Percentiles rank a stretch among this genome's conserved stretches.
Conservation (phyloP, 2,329 filamentous ascomycete genomes). For the Aspergillus neoniger region DNA sequence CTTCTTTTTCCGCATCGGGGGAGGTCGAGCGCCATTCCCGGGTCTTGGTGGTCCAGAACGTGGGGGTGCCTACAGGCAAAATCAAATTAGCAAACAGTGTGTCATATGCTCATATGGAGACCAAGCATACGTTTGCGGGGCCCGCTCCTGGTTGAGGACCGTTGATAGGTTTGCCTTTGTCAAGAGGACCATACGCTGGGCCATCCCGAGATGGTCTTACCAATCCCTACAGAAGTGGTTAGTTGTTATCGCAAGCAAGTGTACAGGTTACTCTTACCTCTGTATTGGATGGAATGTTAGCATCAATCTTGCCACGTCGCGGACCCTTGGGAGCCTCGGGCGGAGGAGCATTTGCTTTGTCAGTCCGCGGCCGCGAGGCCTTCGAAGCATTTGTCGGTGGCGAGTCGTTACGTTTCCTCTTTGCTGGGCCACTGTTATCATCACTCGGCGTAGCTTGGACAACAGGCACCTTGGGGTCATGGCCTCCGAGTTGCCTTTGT, state of each 20-base stretch:
- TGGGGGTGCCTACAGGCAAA: conserved; percentile 20
- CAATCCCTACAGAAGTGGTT: conserved; percentile 33
- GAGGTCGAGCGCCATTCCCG: conserved; percentile 26
- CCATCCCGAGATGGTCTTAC: conserved; percentile 44
- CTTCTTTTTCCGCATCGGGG: conserved; percentile 42
- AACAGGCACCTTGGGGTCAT: conserved; percentile 48
- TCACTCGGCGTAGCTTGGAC: conserved; percentile 34
- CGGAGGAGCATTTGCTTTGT: conserved; percentile 25
- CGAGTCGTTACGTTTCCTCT: conserved; percentile 38
- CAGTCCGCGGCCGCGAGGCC: conserved; percentile 31
- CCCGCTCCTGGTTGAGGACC: conserved; percentile 19
- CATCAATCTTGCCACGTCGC: conserved; percentile 26
- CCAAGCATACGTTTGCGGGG: conserved; percentile 25
- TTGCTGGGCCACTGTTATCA: conserved; percentile 22
- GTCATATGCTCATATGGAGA: neutral
- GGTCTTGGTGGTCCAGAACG: conserved; percentile 21
- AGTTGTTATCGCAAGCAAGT: conserved; percentile 1
- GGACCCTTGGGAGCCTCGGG: conserved; percentile 28
- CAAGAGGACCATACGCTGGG: conserved; percentile 32
- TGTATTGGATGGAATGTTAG: conserved; percentile 22
- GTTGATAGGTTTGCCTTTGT: conserved; percentile 19
- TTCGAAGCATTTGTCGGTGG: conserved; percentile 26
- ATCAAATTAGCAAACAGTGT: conserved; percentile 14
- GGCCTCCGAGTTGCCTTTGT: conserved; percentile 45
- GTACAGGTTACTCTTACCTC: conserved; percentile 20